Base-by-base conservation (phyloP, 768 basidiomycete genomes). In the Leccinum boreale region DNA sequence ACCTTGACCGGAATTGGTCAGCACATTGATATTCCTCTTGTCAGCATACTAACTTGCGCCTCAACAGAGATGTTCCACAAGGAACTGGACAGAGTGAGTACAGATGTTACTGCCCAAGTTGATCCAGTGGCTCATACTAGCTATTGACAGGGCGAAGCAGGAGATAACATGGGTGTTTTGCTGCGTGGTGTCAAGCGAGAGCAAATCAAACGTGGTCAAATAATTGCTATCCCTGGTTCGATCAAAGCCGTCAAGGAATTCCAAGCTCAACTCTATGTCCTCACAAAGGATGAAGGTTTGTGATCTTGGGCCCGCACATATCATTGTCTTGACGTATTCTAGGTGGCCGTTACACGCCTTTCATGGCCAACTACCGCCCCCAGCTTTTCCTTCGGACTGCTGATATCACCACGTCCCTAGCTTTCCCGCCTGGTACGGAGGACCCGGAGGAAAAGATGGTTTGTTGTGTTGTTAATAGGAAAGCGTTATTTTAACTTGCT, bases 151-250 rank as follows among this genome's bases (percentile, higher is more conserved):
- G 95, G 92, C 58, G 92, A 98, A 75, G 96, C 97, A 60, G 97
- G 97, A 66, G 97, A 99, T 77, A 98, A 98, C 81, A 98, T 98
- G 93, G 97, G 97, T 64, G 91, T 89, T 56, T 81, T 99, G 36
- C 86, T 99, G 48, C 93, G 97, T 74, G 95, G 97, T 70, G 79
- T 98, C 74, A 98, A 98, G 78, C 89, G 96, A 62, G 97, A 98
- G 70, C 94, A 98, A 75, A 79, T 99, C 68, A 83, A 85, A 62
- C 90, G 97, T 63, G 97, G 97, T 47, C 93, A 95, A 72, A 89
- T 98, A 56, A 84, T 99, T 69, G 84, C 87, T 65, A 81, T 85
- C 31, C 94, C 95, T 24, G 93, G 93, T 33, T 84, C 91, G 8
- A 92, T 98, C 77, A 96, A 94, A 76, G 81, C 91, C n/a, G 87